These are phyloP conservation scores for Colletotrichum simmondsii DNA, from an alignment of 2,329 filamentous ascomycete species.

Conservation along the genomic window DNA sequence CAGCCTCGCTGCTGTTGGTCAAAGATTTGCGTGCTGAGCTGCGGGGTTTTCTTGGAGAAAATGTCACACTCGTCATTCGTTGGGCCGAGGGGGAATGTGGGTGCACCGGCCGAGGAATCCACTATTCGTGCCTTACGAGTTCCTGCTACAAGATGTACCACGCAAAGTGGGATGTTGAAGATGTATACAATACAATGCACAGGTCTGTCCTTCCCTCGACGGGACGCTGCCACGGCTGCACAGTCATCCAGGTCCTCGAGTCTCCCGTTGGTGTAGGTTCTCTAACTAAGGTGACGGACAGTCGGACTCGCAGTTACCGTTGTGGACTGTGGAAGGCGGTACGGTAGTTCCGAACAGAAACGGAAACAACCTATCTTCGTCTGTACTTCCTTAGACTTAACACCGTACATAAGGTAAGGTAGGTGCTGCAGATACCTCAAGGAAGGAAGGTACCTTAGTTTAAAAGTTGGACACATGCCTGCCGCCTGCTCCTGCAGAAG, in stretches of 20 bases:
- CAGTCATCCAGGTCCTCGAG: slow-evolving; percentile 15
- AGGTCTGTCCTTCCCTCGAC: background rate
- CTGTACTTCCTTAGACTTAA: background rate
- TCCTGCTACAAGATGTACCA: background rate
- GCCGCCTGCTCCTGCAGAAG: background rate
- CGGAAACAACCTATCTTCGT: background rate
- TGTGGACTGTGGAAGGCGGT: background rate
- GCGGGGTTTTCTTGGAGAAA: slow-evolving; percentile 35
- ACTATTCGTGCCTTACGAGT: slow-evolving; percentile 12
- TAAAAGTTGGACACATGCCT: background rate
- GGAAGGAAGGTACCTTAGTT: background rate
- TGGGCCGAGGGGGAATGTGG: slow-evolving; percentile 3
- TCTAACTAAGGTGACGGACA: too few species aligned
- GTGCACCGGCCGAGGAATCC: background rate
- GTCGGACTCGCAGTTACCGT: background rate
- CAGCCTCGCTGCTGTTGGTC: slow-evolving; percentile 32
- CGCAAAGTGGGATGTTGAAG: background rate
- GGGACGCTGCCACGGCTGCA: background rate
- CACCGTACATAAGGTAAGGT: background rate
- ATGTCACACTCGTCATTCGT: slow-evolving; percentile 22
- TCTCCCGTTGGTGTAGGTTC: background rate
- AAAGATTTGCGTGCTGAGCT: slow-evolving; percentile 33
- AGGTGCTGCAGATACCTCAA: background rate
- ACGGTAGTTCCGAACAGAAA: background rate
- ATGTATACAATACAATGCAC: background rate